Evolutionary conservation across 2,329 filamentous ascomycete species (phyloP).

Genomic region (Colletotrichum agaves): DNA sequence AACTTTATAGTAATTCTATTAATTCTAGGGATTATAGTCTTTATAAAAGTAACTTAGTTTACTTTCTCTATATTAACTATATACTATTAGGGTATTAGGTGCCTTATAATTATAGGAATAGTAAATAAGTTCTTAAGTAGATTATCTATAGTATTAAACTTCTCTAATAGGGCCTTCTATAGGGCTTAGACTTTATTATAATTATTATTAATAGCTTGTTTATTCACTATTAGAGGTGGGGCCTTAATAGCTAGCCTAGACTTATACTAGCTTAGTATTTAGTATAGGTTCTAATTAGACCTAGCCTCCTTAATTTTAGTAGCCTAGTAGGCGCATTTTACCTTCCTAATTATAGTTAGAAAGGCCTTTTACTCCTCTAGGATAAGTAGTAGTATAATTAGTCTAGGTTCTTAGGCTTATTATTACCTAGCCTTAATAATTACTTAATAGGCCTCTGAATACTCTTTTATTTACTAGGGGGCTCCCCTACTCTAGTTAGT

Average conservation of each 20-base stretch:
- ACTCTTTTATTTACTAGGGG: not conserved
- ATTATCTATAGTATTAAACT: not conserved
- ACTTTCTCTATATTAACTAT: not conserved
- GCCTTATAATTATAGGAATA: not conserved
- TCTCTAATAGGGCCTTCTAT: not conserved
- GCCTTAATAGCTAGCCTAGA: not conserved
- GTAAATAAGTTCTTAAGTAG: not conserved
- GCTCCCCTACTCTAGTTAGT: not conserved
- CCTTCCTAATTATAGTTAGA: not conserved
- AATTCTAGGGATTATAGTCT: not conserved
- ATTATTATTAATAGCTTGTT: not conserved
- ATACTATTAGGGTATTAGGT: not conserved
- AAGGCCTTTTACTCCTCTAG: not conserved
- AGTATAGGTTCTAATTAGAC: not conserved
- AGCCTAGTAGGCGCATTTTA: constrained; percentile 1
- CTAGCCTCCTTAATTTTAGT: constrained; percentile 3
- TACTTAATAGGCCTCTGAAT: not conserved
- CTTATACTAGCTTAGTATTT: not conserved
- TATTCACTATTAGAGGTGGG: constrained; percentile 4
- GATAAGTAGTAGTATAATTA: not conserved
- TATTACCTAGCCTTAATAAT: not conserved
- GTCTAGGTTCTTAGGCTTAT: not conserved
- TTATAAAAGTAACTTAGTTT: not conserved
- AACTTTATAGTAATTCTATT: not conserved
- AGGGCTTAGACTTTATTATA: not conserved